These are phyloP conservation scores for Sequoia sempervirens DNA, from an alignment of 75 land plant species.

Conservation along the genomic window DNA sequence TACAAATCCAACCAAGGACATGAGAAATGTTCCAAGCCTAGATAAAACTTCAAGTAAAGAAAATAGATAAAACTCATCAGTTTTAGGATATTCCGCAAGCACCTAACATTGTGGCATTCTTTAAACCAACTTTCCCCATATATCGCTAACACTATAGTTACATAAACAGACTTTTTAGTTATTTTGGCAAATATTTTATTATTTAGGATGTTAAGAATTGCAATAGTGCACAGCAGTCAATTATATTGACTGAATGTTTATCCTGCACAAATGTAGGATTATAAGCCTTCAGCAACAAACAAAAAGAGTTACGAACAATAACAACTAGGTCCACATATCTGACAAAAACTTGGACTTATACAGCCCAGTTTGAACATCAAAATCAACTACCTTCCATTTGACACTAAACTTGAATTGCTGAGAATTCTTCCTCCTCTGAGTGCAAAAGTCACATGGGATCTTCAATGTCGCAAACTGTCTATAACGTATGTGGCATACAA, in stretches of 20 bases:
- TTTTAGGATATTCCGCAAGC: neutral
- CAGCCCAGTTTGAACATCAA: neutral
- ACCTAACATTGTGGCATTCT: neutral
- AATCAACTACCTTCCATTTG: neutral
- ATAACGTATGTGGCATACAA: conserved; percentile 53
- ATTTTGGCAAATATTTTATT: neutral
- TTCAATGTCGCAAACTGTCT: conserved; percentile 37
- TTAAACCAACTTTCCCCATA: neutral
- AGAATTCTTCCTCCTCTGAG: neutral
- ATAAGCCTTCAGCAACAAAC: neutral
- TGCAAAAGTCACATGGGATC: neutral
- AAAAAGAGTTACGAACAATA: neutral
- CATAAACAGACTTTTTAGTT: neutral
- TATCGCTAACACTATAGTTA: neutral
- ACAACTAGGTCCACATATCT: neutral
- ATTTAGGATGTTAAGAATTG: neutral
- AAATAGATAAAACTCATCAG: neutral
- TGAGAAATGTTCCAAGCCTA: neutral
- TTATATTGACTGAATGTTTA: conserved; percentile 1
- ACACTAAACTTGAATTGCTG: neutral
- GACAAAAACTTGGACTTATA: neutral
- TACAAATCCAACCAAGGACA: neutral
- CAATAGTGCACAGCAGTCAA: neutral
- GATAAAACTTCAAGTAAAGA: neutral
- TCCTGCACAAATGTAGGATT: neutral